Base-by-base conservation (phyloP, 176 grass and related monocot genomes). In the Oryza australiensis region DNA sequence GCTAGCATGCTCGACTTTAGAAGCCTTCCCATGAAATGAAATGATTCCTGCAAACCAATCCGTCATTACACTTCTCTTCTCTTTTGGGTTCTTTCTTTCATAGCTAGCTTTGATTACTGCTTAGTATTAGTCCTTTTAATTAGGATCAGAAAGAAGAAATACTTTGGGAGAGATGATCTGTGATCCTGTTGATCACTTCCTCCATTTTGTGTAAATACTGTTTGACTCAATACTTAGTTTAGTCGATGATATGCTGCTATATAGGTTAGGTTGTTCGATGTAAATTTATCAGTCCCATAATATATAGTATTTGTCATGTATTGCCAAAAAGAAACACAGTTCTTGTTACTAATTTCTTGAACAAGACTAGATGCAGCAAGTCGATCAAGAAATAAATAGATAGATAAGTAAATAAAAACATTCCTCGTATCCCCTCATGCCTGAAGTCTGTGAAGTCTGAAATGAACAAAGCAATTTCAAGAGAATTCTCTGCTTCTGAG, bases 1-100 rank as follows among this genome's bases (percentile, higher is more conserved):
- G 38, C 38, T 48, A 87, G 62, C 81, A 75, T 83, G 66, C 85
- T 92, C 30, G 73, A 90, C 64, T 97, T 91, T 78, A 92, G 94
- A 92, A 73, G 76, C 75, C 79, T 94, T 32, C 26, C 86, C 35
- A 97, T 90, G 94, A 97, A 90, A 23, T 97, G 78, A 85, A 90
- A 23, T 97, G 78, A 85, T 49, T n/a, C 14, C 14, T 5, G 8
- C 53, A n/a, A n/a, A n/a, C n/a, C n/a, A n/a, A n/a, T n/a, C n/a
- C n/a, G n/a, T n/a, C n/a, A n/a, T n/a, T n/a, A n/a, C n/a, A n/a
- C n/a, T n/a, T n/a, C n/a, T n/a, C n/a, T n/a, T n/a, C n/a, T n/a
- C n/a, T n/a, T n/a, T n/a, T n/a, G n/a, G n/a, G n/a, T n/a, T n/a
- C n/a, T n/a, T n/a, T n/a, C n/a, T n/a, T n/a, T n/a, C n/a, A 55